Percentiles rank a stretch among this genome's conserved stretches.
Conservation (phyloP, 176 grass and related monocot species). For the Carex parvula region DNA sequence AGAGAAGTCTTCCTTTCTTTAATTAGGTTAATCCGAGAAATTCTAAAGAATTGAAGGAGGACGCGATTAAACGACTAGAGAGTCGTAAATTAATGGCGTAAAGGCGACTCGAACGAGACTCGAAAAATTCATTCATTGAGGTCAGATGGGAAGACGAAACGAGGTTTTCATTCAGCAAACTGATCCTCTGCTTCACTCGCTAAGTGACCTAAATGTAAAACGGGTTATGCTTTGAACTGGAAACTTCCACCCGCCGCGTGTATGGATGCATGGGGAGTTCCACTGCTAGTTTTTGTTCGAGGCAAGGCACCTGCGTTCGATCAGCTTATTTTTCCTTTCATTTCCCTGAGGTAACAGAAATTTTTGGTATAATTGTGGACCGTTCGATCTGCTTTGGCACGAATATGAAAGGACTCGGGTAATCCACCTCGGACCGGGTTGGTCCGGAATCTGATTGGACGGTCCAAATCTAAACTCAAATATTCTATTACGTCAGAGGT, state of each 20-base stretch:
- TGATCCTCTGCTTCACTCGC: not conserved
- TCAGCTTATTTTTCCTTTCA: no score
- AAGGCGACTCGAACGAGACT: not conserved
- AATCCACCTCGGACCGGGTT: no score
- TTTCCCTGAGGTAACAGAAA: no score
- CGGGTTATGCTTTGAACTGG: not conserved
- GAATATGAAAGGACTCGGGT: no score
- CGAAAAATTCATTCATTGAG: not conserved
- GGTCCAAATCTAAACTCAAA: no score
- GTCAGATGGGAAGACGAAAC: slow-evolving; percentile 2
- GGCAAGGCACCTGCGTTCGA: not conserved
- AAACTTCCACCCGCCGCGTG: not conserved
- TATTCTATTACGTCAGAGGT: no score
- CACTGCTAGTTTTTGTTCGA: not conserved
- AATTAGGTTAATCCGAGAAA: not conserved
- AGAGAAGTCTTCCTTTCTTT: no score
- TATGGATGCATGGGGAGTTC: not conserved
- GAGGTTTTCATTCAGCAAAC: not conserved
- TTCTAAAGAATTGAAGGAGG: not conserved
- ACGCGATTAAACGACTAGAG: not conserved
- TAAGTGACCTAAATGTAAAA: not conserved
- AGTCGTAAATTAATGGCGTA: slow-evolving; percentile 11
- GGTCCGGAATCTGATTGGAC: no score
- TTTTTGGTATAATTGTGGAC: no score
- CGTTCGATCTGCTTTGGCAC: no score